phyloP scores from a whole-genome alignment of 139 green algal genomes.

The Picochlorum sp. region DNA sequence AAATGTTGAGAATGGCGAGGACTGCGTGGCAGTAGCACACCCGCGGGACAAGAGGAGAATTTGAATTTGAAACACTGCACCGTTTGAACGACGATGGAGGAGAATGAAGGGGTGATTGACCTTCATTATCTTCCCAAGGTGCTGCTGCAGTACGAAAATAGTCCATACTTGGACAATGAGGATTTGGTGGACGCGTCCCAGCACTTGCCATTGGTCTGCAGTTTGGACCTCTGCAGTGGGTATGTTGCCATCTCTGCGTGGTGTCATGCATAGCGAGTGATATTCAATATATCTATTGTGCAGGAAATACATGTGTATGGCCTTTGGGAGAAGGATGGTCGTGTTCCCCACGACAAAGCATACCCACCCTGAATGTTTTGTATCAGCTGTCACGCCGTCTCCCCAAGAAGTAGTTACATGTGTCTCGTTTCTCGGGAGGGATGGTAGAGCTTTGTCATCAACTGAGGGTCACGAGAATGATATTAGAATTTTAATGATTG shows the following conservation, averaged over 20 bases:
- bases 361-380: not conserved
- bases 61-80: too few species aligned
- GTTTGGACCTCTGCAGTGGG: not conserved
- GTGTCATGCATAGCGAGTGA: too few species aligned
- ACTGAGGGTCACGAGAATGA: not conserved
- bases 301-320: not conserved
- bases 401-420: not conserved
- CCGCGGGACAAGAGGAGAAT: too few species aligned
- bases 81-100: too few species aligned
- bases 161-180: constrained; percentile 4
- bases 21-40: too few species aligned
- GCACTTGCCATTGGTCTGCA: not conserved
- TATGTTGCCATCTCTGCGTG: too few species aligned
- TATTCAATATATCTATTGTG: too few species aligned
- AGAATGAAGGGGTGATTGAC: not conserved
- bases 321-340: not conserved
- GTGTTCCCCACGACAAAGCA: not conserved
- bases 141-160: constrained; percentile 29
- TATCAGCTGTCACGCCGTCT: not conserved
- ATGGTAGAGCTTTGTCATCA: too few species aligned
- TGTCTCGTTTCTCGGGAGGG: not conserved
- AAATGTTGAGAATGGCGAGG: too few species aligned
- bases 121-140: constrained; percentile 17
- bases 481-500: constrained; percentile 35
- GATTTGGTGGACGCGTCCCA: constrained; percentile 13